Conservation (phyloP, 2,329 filamentous ascomycete genomes). For the Aspergillus tamarii region DNA sequence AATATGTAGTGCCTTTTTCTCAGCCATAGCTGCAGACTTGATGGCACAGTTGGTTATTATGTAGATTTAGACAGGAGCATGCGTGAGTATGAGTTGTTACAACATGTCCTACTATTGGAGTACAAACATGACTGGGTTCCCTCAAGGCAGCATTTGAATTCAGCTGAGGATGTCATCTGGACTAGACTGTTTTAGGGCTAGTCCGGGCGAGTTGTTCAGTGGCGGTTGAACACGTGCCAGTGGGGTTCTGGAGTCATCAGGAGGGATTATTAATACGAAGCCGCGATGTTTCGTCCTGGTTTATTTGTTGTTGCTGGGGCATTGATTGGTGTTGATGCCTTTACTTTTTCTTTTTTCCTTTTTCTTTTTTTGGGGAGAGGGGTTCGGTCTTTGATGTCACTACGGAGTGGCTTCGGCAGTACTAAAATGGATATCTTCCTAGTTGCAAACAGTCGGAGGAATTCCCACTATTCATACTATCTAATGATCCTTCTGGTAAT, state of each 20-base stretch:
- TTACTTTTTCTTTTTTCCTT: not conserved
- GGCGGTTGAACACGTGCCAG: conserved; percentile 14
- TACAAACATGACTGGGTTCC: not conserved
- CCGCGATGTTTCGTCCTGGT: not conserved
- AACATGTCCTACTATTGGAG: not conserved
- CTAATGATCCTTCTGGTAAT: not conserved
- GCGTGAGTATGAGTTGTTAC: not conserved
- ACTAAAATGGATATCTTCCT: conserved; percentile 1
- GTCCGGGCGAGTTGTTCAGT: conserved; percentile 7
- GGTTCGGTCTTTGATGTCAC: not conserved
- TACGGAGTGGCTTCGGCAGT: not conserved
- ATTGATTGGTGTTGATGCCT: not conserved
- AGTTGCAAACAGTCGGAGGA: not conserved
- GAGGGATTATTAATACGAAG: not conserved
- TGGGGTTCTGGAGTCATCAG: conserved; percentile 1
- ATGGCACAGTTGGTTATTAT: not conserved
- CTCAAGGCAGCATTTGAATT: not conserved
- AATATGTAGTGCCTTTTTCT: no score
- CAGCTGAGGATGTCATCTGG: not conserved
- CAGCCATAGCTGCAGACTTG: not conserved
- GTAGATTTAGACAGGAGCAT: not conserved
- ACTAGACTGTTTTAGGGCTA: conserved; percentile 1
- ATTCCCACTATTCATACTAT: not conserved
- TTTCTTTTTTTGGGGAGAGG: no score
- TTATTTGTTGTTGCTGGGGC: not conserved